These are phyloP conservation scores for Rosa persica DNA, from an alignment of 306 rosid genomes.

Conservation along the genomic window DNA sequence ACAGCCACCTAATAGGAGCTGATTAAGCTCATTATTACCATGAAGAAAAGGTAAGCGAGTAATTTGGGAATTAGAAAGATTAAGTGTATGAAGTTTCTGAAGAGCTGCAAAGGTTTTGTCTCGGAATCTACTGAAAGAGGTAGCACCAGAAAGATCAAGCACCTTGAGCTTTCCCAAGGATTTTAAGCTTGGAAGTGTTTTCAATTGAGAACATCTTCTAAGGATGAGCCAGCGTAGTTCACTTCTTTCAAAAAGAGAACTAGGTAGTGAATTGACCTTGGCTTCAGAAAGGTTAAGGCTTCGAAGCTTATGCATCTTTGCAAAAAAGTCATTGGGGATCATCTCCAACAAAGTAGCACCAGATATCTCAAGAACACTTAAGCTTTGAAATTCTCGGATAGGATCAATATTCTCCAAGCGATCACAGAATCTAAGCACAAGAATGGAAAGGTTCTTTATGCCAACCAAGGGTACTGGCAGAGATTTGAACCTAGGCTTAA, in stretches of 20 bases:
- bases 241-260: conserved; percentile 17
- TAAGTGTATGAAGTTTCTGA: conserved; percentile 20
- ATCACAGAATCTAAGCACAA: conserved; percentile 45
- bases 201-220: conserved; percentile 9
- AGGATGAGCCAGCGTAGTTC: conserved; percentile 39
- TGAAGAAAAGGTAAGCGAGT: conserved; percentile 25
- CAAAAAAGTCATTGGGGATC: conserved; percentile 13
- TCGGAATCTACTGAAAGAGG: conserved; percentile 9
- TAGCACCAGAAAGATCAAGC: conserved; percentile 43
- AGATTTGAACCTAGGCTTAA: conserved; percentile 29
- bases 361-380: conserved; percentile 37
- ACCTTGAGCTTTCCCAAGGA: conserved; percentile 14
- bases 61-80: conserved; percentile 33
- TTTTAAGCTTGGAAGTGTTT: conserved; percentile 21
- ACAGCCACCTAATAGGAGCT: conserved; percentile 19
- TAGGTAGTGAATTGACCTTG: conserved; percentile 24
- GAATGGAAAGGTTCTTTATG: conserved; percentile 20
- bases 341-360: conserved; percentile 24
- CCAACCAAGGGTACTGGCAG: not conserved
- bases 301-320: conserved; percentile 10
- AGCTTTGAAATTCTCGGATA: not conserved
- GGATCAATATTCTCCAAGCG: conserved; percentile 17
- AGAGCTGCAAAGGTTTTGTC: conserved; percentile 12
- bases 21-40: conserved; percentile 16
- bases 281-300: conserved; percentile 34